phyloP scores from a whole-genome alignment of 1,284 basidiomycete genomes.

The Ceratobasidium sp. region DNA sequence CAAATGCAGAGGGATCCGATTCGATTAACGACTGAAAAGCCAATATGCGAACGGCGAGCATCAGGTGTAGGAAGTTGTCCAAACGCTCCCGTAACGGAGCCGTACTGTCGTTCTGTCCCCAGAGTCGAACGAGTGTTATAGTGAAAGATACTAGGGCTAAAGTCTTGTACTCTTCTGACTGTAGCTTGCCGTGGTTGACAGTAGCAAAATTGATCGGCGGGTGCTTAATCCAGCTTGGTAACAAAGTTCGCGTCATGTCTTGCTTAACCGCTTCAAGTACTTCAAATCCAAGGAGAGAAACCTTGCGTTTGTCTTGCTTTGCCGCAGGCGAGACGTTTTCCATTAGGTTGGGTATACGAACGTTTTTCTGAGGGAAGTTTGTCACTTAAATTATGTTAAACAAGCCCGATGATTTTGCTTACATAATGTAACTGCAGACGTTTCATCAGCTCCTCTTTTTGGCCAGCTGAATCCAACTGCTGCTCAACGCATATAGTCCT shows the following conservation, averaged over 20 bases:
- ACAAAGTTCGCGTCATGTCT: slow-evolving; percentile 25
- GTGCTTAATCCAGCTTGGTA: slow-evolving; percentile 38
- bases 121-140: slow-evolving; percentile 42
- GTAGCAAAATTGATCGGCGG: slow-evolving; percentile 35
- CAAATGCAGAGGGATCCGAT: not conserved
- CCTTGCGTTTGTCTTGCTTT: not conserved
- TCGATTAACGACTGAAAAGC: slow-evolving; percentile 3
- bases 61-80: slow-evolving; percentile 21
- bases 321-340: not conserved
- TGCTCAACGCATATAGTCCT: not conserved
- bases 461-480: not conserved
- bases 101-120: not conserved
- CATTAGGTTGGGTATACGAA: not conserved
- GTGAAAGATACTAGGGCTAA: slow-evolving; percentile 41
- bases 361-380: not conserved
- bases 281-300: not conserved
- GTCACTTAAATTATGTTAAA: not conserved
- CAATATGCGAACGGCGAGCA: slow-evolving; percentile 10
- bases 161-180: slow-evolving; percentile 45
- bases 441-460: not conserved
- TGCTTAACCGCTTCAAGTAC: slow-evolving; percentile 13
- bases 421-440: not conserved
- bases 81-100: not conserved
- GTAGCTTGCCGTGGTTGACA: slow-evolving; percentile 34
- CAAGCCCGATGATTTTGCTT: not conserved